These are phyloP conservation scores for Curvularia spicifera DNA, from an alignment of 2,329 filamentous ascomycete species.

Conservation along the genomic window DNA sequence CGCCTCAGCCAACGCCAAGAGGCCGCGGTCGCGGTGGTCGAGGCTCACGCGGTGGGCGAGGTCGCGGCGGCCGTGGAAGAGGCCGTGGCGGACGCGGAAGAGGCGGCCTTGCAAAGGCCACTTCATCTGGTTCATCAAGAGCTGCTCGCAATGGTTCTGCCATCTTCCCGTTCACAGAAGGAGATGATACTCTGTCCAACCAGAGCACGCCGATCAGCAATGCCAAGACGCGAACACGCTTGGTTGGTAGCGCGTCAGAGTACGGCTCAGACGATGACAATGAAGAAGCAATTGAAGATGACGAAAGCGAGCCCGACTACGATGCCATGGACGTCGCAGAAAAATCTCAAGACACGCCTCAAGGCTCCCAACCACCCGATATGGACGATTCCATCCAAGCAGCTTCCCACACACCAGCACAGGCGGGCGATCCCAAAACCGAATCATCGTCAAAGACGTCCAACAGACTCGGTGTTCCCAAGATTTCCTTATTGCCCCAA, in stretches of 20 bases:
- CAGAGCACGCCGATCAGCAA: constrained; percentile 37
- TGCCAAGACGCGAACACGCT: constrained; percentile 39
- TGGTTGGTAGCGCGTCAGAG: constrained; percentile 25
- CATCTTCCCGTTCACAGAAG: constrained; percentile 43
- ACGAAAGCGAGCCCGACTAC: constrained; percentile 26
- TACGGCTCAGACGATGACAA: constrained; percentile 28
- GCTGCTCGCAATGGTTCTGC: constrained; percentile 43
- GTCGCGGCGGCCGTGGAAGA: constrained; percentile 37
- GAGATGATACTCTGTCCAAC: constrained; percentile 46
- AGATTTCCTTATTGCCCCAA: constrained; percentile 28
- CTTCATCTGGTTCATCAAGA: constrained; percentile 41
- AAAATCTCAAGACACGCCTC: constrained; percentile 20
- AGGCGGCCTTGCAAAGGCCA: constrained; percentile 28
- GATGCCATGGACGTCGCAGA: constrained; percentile 22
- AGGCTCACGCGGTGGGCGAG: constrained; percentile 39
- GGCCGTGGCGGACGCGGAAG: constrained; percentile 40
- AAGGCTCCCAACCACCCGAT: constrained; percentile 30
- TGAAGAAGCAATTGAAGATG: constrained; percentile 23
- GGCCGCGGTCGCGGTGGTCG: constrained; percentile 38
- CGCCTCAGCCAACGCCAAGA: constrained; percentile 30
- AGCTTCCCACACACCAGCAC: constrained; percentile 14
- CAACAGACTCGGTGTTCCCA: constrained; percentile 25
- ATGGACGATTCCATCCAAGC: constrained; percentile 18
- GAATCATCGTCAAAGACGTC: constrained; percentile 17
- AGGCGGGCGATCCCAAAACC: constrained; percentile 14